A percentile compares a stretch with the other conserved stretches of the same genome.
phyloP scores from a whole-genome alignment of 2,329 filamentous ascomycete genomes.

The Teratosphaeriaceae sp. region DNA sequence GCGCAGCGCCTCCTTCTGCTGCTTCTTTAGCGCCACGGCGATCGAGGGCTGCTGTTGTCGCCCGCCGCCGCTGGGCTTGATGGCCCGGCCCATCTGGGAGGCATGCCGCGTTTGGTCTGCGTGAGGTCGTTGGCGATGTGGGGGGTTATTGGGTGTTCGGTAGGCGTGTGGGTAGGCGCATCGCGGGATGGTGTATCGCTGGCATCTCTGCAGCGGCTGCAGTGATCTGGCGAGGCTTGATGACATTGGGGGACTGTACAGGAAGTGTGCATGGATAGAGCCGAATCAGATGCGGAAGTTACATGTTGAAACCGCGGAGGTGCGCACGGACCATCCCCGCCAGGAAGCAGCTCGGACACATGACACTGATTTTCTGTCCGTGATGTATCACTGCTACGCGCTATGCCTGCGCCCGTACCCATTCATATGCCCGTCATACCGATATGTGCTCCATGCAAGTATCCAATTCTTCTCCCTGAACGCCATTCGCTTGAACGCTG shows the following conservation, averaged over 20 bases:
- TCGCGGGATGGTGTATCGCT: neutral
- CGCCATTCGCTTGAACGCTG: conserved; percentile 6
- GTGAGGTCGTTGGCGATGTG: neutral
- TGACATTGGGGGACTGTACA: conserved; percentile 6
- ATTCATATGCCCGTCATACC: neutral
- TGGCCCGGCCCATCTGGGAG: conserved; percentile 2
- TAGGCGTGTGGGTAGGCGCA: conserved; percentile 5
- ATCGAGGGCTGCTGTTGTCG: conserved; percentile 35
- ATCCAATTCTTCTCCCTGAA: neutral
- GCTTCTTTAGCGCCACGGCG: conserved; percentile 28
- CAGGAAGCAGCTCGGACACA: neutral
- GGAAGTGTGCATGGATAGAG: neutral
- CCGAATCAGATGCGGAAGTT: neutral
- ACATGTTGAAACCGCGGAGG: neutral
- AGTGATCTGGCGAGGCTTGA: conserved; percentile 2
- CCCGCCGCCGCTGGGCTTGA: conserved; percentile 16
- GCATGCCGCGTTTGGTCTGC: conserved; percentile 4
- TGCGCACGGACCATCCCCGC: neutral
- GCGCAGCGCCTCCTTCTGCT: conserved; percentile 29
- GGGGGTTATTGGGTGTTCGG: neutral
- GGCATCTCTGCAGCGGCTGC: conserved; percentile 3
- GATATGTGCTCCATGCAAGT: neutral
- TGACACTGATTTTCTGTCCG: neutral
- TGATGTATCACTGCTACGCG: neutral
- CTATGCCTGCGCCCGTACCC: neutral